These are phyloP conservation scores for Brassica rapa DNA, from an alignment of 345 rosid genomes.

Conservation along the genomic window DNA sequence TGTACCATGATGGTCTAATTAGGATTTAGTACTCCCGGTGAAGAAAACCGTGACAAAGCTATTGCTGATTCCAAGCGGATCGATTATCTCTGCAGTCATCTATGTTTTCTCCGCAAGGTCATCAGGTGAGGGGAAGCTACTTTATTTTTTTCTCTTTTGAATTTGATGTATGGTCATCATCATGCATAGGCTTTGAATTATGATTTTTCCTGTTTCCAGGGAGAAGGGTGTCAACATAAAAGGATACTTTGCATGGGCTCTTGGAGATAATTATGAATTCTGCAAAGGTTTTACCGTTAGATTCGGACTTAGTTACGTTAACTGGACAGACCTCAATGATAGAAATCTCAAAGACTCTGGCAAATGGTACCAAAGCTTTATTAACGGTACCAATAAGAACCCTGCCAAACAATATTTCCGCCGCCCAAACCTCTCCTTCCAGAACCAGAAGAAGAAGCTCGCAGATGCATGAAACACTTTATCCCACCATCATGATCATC, in stretches of 20 bases:
- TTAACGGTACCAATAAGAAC: background rate
- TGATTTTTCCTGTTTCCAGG: conserved; percentile 1
- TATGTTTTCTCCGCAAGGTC: conserved; percentile 27
- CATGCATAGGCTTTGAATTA: background rate
- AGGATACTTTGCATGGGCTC: conserved; percentile 33
- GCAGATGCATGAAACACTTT: conserved; percentile 12
- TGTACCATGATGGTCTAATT: background rate
- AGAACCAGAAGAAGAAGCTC: background rate
- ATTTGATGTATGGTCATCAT: background rate
- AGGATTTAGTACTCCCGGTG: background rate
- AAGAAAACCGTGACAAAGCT: background rate
- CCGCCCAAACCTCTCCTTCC: background rate
- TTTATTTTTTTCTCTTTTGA: background rate
- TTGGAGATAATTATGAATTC: background rate
- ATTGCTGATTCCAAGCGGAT: conserved; percentile 7
- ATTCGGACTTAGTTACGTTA: conserved; percentile 8
- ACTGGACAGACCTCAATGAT: conserved; percentile 6
- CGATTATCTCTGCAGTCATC: conserved; percentile 31
- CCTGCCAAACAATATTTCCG: conserved; percentile 1
- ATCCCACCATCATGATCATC: conserved; percentile 11
- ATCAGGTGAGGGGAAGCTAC: conserved; percentile 8
- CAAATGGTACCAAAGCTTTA: conserved; percentile 3
- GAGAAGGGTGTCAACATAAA: conserved; percentile 2
- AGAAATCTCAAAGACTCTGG: conserved; percentile 27
- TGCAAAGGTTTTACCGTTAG: no score